Percentiles rank a stretch among this genome's conserved stretches.
These are phyloP conservation scores for Verticillium tricorpus DNA, from an alignment of 2,329 filamentous ascomycete species.

Conservation along the genomic window DNA sequence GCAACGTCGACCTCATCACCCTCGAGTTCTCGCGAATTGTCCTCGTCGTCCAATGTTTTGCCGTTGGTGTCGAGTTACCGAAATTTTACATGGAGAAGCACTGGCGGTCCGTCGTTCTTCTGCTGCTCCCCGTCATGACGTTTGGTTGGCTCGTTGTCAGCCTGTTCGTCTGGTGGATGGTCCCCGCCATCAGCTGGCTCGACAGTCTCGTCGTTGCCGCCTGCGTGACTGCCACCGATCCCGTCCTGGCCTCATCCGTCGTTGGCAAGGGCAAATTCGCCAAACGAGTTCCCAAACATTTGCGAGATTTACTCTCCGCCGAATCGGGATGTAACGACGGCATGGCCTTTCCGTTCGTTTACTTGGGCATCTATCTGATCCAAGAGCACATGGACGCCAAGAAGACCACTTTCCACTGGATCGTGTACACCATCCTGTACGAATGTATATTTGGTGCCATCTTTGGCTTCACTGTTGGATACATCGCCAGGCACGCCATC, in stretches of 20 bases:
- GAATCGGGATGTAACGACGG: constrained; percentile 99
- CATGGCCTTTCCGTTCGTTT: constrained; percentile 98
- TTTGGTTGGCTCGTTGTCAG: constrained; percentile 92
- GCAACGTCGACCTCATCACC: constrained; percentile 79
- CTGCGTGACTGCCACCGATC: constrained; percentile 95
- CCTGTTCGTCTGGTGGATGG: constrained; percentile 91
- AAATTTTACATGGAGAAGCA: constrained; percentile 97
- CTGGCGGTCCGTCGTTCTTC: constrained; percentile 85
- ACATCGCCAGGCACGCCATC: constrained; percentile 86
- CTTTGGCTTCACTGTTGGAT: constrained; percentile 83
- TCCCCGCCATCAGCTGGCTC: constrained; percentile 75
- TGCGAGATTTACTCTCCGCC: constrained; percentile 89
- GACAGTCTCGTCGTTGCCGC: constrained; percentile 84
- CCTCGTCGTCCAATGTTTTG: constrained; percentile 88
- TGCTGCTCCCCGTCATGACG: constrained; percentile 95
- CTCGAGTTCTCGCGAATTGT: constrained; percentile 88
- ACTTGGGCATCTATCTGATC: constrained; percentile 85
- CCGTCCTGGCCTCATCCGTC: constrained; percentile 92
- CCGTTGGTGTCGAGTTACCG: constrained; percentile 84
- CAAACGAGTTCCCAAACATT: constrained; percentile 93
- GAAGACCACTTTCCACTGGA: constrained; percentile 77
- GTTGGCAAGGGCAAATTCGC: constrained; percentile 99
- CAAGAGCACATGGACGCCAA: constrained; percentile 67
- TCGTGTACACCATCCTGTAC: constrained; percentile 86
- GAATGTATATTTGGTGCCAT: constrained; percentile 92